Base-by-base conservation (phyloP, 139 green algal species). In the Trebouxia sp. region DNA sequence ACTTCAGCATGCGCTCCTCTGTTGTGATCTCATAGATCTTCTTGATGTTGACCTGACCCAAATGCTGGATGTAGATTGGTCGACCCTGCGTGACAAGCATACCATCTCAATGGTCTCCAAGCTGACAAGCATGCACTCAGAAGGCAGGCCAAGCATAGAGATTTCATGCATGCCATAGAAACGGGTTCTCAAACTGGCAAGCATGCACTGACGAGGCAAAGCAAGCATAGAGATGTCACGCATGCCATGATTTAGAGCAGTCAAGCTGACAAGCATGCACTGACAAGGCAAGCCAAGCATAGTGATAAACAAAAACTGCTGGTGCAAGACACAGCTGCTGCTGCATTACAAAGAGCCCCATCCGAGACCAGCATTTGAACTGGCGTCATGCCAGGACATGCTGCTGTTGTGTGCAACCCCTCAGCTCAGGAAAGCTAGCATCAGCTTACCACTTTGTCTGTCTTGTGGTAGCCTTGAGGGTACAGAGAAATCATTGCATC, bases 401-500 rank as follows among this genome's bases (percentile, higher is more conserved):
- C 51, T 32, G 51, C 26, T 26, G 24, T 65, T 65, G 51, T 26
- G 24, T 24, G 51, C 4, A 65, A 65, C 24, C 24, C 24, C n/a
- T 32, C 51, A 65, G 51, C 51, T 65, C 7, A 20, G n/a, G n/a
- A n/a, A n/a, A n/a, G n/a, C n/a, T n/a, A n/a, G n/a, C n/a, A n/a
- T n/a, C n/a, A 0, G 30, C 75, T 48, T 43, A 87, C 85, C 82
- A 83, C 24, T 47, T 89, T 90, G 85, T 96, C 92, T 0, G 85
- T 89, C 51, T 92, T 94, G 86, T 95, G 88, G 75, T 96, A 93
- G 43, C 90, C 91, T 70, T 97, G 94, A 0, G 94, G 95, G 79
- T 97, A 99, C 1, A 93, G 75, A n/a, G 91, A 83, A 28, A 98
- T 87, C 77, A 98, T 97, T 65, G 93, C 85, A 45, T 95, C 91